Percentiles rank a stretch among this genome's conserved stretches.
phyloP scores from a whole-genome alignment of 2,329 filamentous ascomycete genomes.

The Acrocalymma vagum region DNA sequence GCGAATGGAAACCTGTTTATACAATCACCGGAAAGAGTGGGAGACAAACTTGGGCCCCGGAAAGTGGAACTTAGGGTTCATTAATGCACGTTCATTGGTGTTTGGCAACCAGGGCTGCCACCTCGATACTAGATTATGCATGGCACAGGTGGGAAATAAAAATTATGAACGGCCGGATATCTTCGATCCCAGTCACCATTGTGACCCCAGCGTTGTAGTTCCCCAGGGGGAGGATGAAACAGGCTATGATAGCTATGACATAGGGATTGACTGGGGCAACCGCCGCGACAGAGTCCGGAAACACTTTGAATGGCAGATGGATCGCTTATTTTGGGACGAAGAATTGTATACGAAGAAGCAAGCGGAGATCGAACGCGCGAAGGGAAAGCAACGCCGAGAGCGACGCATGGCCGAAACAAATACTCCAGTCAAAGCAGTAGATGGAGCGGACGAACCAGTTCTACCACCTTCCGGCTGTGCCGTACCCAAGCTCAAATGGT shows the following conservation, averaged over 20 bases:
- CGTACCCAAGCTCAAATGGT: not conserved
- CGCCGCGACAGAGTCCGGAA: conserved; percentile 6
- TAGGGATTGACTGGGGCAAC: conserved; percentile 6
- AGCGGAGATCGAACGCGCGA: not conserved
- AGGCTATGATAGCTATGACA: conserved; percentile 6
- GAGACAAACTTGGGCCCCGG: conserved; percentile 3
- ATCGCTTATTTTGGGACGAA: conserved; percentile 6
- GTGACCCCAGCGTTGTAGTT: not conserved
- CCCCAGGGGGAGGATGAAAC: not conserved
- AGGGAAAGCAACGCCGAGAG: conserved; percentile 4
- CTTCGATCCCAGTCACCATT: conserved; percentile 1
- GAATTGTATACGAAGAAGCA: conserved; percentile 1
- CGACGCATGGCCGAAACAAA: conserved; percentile 4
- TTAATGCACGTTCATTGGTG: no score
- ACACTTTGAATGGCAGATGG: conserved; percentile 11
- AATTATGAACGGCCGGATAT: conserved; percentile 4
- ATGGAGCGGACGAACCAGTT: not conserved
- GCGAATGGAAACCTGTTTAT: conserved; percentile 10
- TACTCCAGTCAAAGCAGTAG: not conserved
- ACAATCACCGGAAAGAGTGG: conserved; percentile 12
- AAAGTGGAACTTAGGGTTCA: not conserved
- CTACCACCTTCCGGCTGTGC: not conserved
- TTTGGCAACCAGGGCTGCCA: not conserved
- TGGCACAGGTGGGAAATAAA: no score
- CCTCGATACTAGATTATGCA: no score